Evolutionary conservation across 257 asterid genomes (phyloP).

Genomic region (Primulina tabacum): DNA sequence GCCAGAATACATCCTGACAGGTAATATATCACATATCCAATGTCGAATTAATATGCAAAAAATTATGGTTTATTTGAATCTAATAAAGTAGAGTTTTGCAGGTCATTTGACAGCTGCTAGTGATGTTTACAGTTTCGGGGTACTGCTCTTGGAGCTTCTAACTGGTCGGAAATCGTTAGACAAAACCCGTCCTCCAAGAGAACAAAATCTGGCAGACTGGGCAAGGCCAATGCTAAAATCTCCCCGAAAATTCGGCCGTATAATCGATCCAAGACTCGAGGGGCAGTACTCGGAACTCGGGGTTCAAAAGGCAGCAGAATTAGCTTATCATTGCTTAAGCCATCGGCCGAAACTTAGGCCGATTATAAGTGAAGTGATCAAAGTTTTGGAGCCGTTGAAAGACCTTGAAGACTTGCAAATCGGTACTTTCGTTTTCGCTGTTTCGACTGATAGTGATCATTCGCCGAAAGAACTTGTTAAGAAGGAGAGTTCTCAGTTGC

Average conservation of each 20-base stretch:
- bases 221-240: slow-evolving; percentile 62
- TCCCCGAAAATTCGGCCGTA: slow-evolving; percentile 56
- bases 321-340: slow-evolving; percentile 79
- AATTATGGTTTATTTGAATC: too few relatives aligned
- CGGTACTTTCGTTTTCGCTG: slow-evolving; percentile 68
- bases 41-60: too few relatives aligned
- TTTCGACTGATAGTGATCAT: slow-evolving; percentile 38
- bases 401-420: slow-evolving; percentile 38
- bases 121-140: slow-evolving; percentile 89
- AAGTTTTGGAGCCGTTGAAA: slow-evolving; percentile 47
- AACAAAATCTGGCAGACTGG: slow-evolving; percentile 76
- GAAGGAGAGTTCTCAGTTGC: slow-evolving; percentile 20
- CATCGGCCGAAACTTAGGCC: slow-evolving; percentile 75
- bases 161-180: slow-evolving; percentile 76
- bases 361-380: slow-evolving; percentile 50
- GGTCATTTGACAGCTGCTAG: slow-evolving; percentile 91
- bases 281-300: slow-evolving; percentile 71
- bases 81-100: slow-evolving; percentile 20
- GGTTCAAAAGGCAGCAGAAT: slow-evolving; percentile 54
- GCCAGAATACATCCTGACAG: slow-evolving; percentile 86
- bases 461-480: slow-evolving; percentile 25
- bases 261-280: slow-evolving; percentile 83
- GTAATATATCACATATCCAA: slow-evolving; percentile 24
- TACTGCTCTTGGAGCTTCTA: slow-evolving; percentile 65
- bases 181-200: slow-evolving; percentile 63